phyloP scores from a whole-genome alignment of 2,329 filamentous ascomycete species.

The Botrytis pseudocinerea region DNA sequence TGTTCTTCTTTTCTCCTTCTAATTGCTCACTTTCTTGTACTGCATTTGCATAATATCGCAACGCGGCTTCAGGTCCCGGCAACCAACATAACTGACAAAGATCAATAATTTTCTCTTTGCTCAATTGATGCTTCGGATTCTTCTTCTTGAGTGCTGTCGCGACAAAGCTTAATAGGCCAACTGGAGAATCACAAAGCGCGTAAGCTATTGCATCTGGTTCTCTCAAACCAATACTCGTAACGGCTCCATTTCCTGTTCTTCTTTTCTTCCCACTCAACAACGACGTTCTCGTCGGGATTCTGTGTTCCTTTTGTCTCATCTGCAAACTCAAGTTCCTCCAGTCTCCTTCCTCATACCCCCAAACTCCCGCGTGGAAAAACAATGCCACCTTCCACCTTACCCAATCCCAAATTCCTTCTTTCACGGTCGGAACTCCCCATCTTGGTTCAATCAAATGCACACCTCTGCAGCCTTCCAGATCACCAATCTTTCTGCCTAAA shows the following conservation, averaged over 20 bases:
- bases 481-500: conserved; percentile 51
- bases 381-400: conserved; percentile 57
- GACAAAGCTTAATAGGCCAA: conserved; percentile 57
- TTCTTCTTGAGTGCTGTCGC: conserved; percentile 49
- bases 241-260: conserved; percentile 23
- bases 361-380: conserved; percentile 49
- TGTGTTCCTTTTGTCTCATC: background rate
- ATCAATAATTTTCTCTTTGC: conserved; percentile 57
- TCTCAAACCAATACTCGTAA: conserved; percentile 31
- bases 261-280: conserved; percentile 19
- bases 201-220: conserved; percentile 52
- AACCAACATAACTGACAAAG: conserved; percentile 65
- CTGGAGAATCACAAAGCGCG: conserved; percentile 62
- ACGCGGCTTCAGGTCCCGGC: conserved; percentile 61
- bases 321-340: conserved; percentile 45
- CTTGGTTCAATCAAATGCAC: conserved; percentile 62
- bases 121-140: conserved; percentile 46
- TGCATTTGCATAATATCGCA: conserved; percentile 54
- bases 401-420: conserved; percentile 50
- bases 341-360: conserved; percentile 58
- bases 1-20: conserved; percentile 18
- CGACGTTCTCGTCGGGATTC: conserved; percentile 18
- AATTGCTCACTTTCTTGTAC: conserved; percentile 28
- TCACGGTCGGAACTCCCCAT: conserved; percentile 50
- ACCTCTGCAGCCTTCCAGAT: conserved; percentile 56